Base-by-base conservation (phyloP, 2,329 filamentous ascomycete species). In the Triangularia verruculosa region DNA sequence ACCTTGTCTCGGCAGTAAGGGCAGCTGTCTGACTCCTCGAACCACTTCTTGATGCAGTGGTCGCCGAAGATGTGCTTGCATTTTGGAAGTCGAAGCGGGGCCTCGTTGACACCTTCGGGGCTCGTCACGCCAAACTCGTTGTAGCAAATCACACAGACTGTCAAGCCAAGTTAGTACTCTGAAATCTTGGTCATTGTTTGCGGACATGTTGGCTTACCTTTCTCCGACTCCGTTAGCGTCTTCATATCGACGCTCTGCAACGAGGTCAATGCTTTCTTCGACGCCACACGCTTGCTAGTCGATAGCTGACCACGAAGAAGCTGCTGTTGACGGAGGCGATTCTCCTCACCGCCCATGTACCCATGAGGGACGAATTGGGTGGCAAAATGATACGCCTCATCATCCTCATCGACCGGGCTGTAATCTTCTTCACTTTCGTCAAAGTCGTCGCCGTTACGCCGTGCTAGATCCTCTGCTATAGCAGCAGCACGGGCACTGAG, bases 21-120 rank as follows among this genome's bases (percentile, higher is more conserved):
- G 67, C 86, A 89, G 61, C 79, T 86, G 68, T 86, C 82, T 1
- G 84, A 84, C 54, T 88, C 84, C 59, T 84, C 79, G 51, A 89
- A 81, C 86, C 86, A 89, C 68, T 85, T 87, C 72, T 84, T 86
- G 67, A 89, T 86, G 72, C 86, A 89, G 68, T 83, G 79, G 62
- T 87, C 80, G 17, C 86, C 86, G 72, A 89, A 89, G 6, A 89
- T 73, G 68, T 89, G 86, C 67, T 83, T 85, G 77, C 86, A 89
- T 67, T 80, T 83, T 2, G 86, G 86, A 17, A 89, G 73, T 20
- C 83, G 82, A 15, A 88, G 72, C 0, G 86, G 84, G 2, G 74
- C 77, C 70, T 89, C 86, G 54, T 77, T 79, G 20, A 84, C 74
- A 1, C 85, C 86, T 66, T 89, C 86, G 0, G 86, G 85, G 27